Conservation (phyloP, 2,329 filamentous ascomycete species). For the Cladobotryum mycophilum region DNA sequence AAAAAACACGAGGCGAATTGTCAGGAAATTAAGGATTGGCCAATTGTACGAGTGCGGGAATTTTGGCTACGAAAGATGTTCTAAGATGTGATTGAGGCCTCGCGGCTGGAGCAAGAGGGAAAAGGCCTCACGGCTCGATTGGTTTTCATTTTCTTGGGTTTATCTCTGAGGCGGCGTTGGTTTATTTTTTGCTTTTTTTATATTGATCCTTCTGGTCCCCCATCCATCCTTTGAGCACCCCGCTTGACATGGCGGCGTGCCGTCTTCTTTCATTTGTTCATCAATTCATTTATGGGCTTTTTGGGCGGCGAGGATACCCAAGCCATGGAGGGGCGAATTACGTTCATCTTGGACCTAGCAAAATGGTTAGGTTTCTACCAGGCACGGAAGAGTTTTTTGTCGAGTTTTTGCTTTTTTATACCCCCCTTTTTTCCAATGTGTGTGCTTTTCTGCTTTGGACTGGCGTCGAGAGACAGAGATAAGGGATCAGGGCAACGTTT, state of each 20-base stretch:
- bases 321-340: not conserved
- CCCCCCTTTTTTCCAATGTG: not conserved
- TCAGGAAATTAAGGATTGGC: not conserved
- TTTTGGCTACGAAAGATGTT: conserved; percentile 4
- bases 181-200: not conserved
- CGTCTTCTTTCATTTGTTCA: not conserved
- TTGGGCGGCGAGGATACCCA: not conserved
- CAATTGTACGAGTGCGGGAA: not conserved
- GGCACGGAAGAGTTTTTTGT: too few species aligned
- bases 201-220: not conserved
- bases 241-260: not conserved
- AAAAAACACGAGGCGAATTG: not conserved
- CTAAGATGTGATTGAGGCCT: conserved; percentile 18
- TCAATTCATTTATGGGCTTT: not conserved
- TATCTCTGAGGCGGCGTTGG: conserved; percentile 6
- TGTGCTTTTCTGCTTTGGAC: not conserved
- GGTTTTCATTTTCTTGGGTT: conserved; percentile 11
- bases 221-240: not conserved
- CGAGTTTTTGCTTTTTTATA: not conserved
- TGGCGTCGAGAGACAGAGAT: not conserved
- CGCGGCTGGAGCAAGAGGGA: conserved; percentile 23
- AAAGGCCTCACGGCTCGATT: conserved; percentile 24
- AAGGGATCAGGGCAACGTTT: not conserved
- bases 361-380: not conserved
- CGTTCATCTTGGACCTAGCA: not conserved